Evolutionary conservation across 306 rosid species (phyloP), one percentile per base, ranked within the genome.

Genomic region (Medicago lupulina): DNA sequence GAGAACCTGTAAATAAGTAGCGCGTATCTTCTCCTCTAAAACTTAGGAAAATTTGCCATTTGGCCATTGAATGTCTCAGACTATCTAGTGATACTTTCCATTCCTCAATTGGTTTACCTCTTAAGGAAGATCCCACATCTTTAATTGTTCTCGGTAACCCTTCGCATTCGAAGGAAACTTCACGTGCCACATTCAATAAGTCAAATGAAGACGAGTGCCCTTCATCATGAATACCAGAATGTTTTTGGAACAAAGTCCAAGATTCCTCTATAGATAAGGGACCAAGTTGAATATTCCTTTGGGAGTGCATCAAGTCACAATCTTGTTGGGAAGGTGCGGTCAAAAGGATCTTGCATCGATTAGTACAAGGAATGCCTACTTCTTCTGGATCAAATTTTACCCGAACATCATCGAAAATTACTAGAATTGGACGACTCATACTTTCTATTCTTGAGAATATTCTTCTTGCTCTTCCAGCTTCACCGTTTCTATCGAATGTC

Each of bases 331-430:
- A 16, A 60, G 63, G 63, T 9, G 31, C 1, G 76, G 47, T 41
- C 5, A 55, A 8, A 55, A 55, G 61, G 31, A 55, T 4, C 61
- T 55, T 55, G 61, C 61, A 55, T 4, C 25, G 7, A 19, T 9
- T 55, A 55, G 19, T 55, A 19, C 34, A 18, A 19, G 81, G 76
- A 47, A 78, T 70, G 4, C 82, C 82, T 17, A 78, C 41, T 19
- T 70, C 76, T 12, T 70, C 71, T 5, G 28, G 67, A 15, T 78
- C 11, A 19, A 70, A 50, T 15, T 70, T 78, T 8, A 11, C 50
- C 43, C 44, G 46, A 13, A 78, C 65, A 78, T 78, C 76, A 38
- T 70, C 55, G 28, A 70, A 47, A n/a, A 78, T 70, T 16, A 78
- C 71, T 16, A 78, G 76, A 39, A 70, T 19, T 4, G 6, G 61